phyloP scores from a whole-genome alignment of 2,329 filamentous ascomycete genomes.

The Parastagonospora nodorum region DNA sequence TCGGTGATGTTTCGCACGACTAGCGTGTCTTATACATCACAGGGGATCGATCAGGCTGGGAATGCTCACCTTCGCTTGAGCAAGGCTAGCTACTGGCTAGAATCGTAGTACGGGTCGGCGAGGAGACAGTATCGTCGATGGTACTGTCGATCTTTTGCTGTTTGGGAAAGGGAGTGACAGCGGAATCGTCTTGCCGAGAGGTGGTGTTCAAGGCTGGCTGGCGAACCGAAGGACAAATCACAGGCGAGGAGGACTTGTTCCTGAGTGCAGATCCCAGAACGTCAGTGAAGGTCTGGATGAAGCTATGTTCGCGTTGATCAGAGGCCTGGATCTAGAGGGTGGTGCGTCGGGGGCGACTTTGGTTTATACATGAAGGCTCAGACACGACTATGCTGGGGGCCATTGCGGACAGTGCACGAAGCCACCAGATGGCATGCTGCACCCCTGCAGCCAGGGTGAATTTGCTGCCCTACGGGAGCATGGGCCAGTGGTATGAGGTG shows the following conservation, averaged over 20 bases:
- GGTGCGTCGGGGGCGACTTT: conserved; percentile 42
- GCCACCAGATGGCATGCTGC: conserved; percentile 31
- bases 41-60: conserved; percentile 23
- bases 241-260: conserved; percentile 18
- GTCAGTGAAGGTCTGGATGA: conserved; percentile 23
- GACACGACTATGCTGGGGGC: conserved; percentile 33
- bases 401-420: conserved; percentile 37
- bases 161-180: conserved; percentile 28
- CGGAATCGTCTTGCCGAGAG: conserved; percentile 24
- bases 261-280: conserved; percentile 11
- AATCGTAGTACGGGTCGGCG: conserved; percentile 38
- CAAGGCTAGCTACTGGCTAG: conserved; percentile 27
- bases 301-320: conserved; percentile 36
- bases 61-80: conserved; percentile 40
- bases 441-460: conserved; percentile 29
- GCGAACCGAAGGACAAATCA: conserved; percentile 28
- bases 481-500: conserved; percentile 40
- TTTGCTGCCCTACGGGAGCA: conserved; percentile 39
- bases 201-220: conserved; percentile 31
- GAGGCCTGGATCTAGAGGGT: conserved; percentile 36
- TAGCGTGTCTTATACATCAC: conserved; percentile 26
- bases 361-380: conserved; percentile 44
- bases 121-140: conserved; percentile 22
- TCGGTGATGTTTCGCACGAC: conserved; percentile 21
- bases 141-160: conserved; percentile 32